Percentiles rank a stretch among this genome's conserved stretches.
Conservation (phyloP, 495 filamentous ascomycete species). For the Barbatosphaeria neglecta region DNA sequence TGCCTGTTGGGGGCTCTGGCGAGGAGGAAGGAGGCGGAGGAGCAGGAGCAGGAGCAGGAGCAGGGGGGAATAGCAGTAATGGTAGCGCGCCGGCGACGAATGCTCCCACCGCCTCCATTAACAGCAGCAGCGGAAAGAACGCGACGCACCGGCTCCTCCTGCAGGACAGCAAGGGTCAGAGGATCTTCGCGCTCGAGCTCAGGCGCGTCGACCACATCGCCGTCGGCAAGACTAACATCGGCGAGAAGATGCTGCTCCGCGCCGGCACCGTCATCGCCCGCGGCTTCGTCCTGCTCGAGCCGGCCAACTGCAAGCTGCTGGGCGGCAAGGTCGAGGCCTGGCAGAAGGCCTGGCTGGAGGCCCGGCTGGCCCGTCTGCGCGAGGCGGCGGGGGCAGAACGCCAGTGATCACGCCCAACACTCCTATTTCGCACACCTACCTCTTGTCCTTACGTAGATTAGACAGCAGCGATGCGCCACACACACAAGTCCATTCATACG, state of each 20-base stretch:
- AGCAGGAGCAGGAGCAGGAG: background rate
- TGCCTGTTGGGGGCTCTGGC: slow-evolving; percentile 36
- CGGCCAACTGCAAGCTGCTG: slow-evolving; percentile 48
- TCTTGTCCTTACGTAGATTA: no score
- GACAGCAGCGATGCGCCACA: no score
- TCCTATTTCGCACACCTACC: no score
- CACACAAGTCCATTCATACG: no score
- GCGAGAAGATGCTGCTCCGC: slow-evolving; percentile 66
- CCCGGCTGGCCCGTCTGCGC: slow-evolving; percentile 57
- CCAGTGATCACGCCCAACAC: background rate
- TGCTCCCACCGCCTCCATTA: slow-evolving; percentile 9
- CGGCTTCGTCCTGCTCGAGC: slow-evolving; percentile 66
- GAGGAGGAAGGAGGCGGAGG: slow-evolving; percentile 8
- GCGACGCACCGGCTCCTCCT: slow-evolving; percentile 72
- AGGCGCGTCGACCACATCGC: slow-evolving; percentile 50
- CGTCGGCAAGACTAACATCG: slow-evolving; percentile 56
- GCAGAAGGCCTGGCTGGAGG: slow-evolving; percentile 66
- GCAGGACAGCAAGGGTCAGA: slow-evolving; percentile 64
- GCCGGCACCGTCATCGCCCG: slow-evolving; percentile 53
- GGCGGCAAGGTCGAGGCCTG: slow-evolving; percentile 80
- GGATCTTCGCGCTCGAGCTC: slow-evolving; percentile 65
- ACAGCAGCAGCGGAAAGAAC: slow-evolving; percentile 10
- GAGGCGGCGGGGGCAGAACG: slow-evolving; percentile 37
- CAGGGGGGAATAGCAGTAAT: background rate
- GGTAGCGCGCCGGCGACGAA: slow-evolving; percentile 5